Evolutionary conservation across 345 rosid species (phyloP), one percentile per base, ranked within the genome.

Genomic region (Linum lewisii): DNA sequence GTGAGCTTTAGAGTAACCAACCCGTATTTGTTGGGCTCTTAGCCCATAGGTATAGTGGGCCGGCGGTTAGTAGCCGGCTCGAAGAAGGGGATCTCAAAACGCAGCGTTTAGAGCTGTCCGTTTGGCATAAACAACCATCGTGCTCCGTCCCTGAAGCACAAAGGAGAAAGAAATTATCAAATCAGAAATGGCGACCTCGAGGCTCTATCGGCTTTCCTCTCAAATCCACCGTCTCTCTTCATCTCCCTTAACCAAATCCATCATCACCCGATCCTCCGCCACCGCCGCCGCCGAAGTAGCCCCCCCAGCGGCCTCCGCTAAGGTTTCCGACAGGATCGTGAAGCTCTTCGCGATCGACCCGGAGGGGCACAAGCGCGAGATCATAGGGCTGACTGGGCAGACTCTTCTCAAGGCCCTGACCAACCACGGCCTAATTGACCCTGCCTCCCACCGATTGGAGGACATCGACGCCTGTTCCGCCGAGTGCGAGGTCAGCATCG

Each of bases 381-480:
- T 89, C 61, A 26, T 87, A 4, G 97, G 96, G 14, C 87, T 93
- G n/a, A 19, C 96, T 0, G 97, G 97, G 0, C 96, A 93, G 23
- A 85, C 96, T 18, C 95, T 93, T 29, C 90, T 93, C 51, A 84
- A 85, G 45, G 85, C 95, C 26, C 77, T 93, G 10, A 63, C 82
- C 21, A 85, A 89, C 69, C 59, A 68, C 57, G 90, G 96, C 13
- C 70, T 89, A 44, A 93, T 93, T 68, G 99, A 93, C 59, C 97
- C 97, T 24, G 86, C 75, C 18, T 93, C 99, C 21, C 97, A 89
- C 75, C 83, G 97, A 11, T 79, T 87, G 25, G 99, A 89, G 51
- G 97, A 93, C 55, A 89, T 93, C 81, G 99, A 93, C 13, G 99
- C 99, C 53, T 93, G 99, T 77, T 89, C 95, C 29, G 84, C 99